phyloP scores from a whole-genome alignment of 805 yeast genomes.

The Lachancea waltii region DNA sequence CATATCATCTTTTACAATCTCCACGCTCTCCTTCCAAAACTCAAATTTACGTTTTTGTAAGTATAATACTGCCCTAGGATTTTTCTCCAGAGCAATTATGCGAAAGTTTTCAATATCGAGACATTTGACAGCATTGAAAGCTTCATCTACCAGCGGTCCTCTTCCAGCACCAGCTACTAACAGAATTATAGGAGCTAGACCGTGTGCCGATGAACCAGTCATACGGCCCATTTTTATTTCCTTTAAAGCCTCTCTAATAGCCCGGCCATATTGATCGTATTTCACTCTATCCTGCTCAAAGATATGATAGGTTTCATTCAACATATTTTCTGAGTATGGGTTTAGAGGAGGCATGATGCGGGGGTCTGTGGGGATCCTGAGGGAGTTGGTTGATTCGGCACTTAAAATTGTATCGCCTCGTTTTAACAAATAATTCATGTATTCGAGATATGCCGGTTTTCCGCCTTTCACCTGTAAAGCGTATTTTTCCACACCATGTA shows the following conservation, averaged over 20 bases:
- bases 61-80: slow-evolving; percentile 49
- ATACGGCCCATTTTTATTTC: slow-evolving; percentile 21
- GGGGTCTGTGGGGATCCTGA: slow-evolving; percentile 11
- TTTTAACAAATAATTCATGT: slow-evolving; percentile 38
- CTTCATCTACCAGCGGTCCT: slow-evolving; percentile 67
- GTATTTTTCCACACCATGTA: slow-evolving; percentile 49
- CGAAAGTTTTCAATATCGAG: slow-evolving; percentile 23
- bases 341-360: slow-evolving; percentile 53
- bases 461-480: slow-evolving; percentile 33
- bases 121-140: slow-evolving; percentile 37
- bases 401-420: slow-evolving; percentile 26
- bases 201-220: slow-evolving; percentile 1
- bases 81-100: slow-evolving; percentile 68
- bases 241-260: slow-evolving; percentile 50
- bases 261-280: slow-evolving; percentile 60
- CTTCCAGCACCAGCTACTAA: slow-evolving; percentile 83
- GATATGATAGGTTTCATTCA: slow-evolving; percentile 52
- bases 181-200: slow-evolving; percentile 31
- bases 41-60: slow-evolving; percentile 43
- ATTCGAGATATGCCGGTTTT: slow-evolving; percentile 36
- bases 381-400: slow-evolving; percentile 1
- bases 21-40: slow-evolving; percentile 49
- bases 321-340: slow-evolving; percentile 57
- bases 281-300: slow-evolving; percentile 70
- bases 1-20: slow-evolving; percentile 53